A percentile compares a stretch with the other conserved stretches of the same genome.
Conservation (phyloP, 2,329 filamentous ascomycete genomes). For the Plectosphaerella sp. region DNA sequence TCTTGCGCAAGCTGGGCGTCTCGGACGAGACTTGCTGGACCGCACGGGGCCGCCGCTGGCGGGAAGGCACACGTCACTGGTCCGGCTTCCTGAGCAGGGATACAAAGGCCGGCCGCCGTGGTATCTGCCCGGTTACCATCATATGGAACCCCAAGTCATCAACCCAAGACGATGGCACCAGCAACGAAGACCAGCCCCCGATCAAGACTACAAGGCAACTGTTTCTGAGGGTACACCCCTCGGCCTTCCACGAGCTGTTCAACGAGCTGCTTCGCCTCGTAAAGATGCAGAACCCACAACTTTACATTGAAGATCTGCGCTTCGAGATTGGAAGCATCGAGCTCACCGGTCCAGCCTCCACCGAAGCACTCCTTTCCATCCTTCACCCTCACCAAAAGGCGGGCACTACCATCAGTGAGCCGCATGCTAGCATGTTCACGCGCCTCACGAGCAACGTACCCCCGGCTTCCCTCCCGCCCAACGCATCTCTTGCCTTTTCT, state of each 20-base stretch:
- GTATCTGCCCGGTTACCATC: conserved; percentile 68
- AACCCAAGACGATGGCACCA: background rate
- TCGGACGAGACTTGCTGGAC: conserved; percentile 58
- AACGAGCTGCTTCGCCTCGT: conserved; percentile 53
- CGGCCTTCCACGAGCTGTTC: conserved; percentile 69
- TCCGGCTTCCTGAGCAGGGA: conserved; percentile 48
- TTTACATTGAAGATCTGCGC: conserved; percentile 64
- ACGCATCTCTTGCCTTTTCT: conserved; percentile 68
- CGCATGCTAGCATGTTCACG: conserved; percentile 44
- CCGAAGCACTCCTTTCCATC: conserved; percentile 69
- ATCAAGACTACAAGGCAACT: conserved; percentile 36
- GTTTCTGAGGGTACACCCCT: conserved; percentile 76
- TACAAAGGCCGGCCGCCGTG: conserved; percentile 43
- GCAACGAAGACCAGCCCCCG: conserved; percentile 3
- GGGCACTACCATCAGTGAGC: conserved; percentile 20
- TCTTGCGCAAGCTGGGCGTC: conserved; percentile 64
- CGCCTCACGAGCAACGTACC: conserved; percentile 59
- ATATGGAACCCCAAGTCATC: conserved; percentile 61
- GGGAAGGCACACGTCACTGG: conserved; percentile 45
- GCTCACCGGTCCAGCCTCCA: conserved; percentile 64
- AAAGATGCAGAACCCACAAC: conserved; percentile 56
- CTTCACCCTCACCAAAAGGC: conserved; percentile 47
- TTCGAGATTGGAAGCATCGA: conserved; percentile 62
- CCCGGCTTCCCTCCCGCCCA: conserved; percentile 63
- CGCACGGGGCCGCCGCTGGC: conserved; percentile 66